Evolutionary conservation across 495 filamentous ascomycete genomes (phyloP), one percentile per base, ranked within the genome.

Genomic region (Xylaria bambusicola): DNA sequence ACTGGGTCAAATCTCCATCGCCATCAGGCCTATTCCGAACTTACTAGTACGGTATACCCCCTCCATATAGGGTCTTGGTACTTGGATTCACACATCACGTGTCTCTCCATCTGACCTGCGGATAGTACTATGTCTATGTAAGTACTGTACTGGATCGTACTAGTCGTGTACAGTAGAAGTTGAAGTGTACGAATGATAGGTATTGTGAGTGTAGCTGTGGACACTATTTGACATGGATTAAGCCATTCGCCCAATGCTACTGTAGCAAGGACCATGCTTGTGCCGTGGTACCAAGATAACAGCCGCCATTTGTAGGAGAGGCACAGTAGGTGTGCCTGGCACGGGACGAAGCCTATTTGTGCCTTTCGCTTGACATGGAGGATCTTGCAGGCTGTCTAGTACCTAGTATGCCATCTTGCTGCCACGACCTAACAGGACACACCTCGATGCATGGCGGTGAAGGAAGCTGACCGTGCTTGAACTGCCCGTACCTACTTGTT

Each of bases 381-480:
- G 48, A 60, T 46, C 29, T 33, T 10, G 27, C 29, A 17, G 18
- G 48, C 29, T 38, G 24, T 54, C 38, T 31, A n/a, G n/a, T n/a
- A n/a, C n/a, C n/a, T n/a, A n/a, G n/a, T n/a, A n/a, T 44, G 26
- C 36, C 38, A 44, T 54, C 26, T 9, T 54, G 38, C 52, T 54
- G 33, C 38, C 20, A 27, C 15, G 12, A 38, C 23, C 26, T 27
- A 23, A 26, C 27, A 50, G 41, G 10, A 5, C 27, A 60, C 49
- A 58, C 24, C 57, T 47, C 21, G 49, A 46, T 29, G 27, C 49
- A 60, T 60, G 57, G 57, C 57, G 57, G 57, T 60, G 57, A 60
- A 46, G 57, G 31, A 41, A 42, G n/a, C 46, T 60, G 46, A 52
- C 57, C 36, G 23, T 42, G 40, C 18, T 35, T 31, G 13, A 50